Evolutionary conservation across 768 basidiomycete genomes (phyloP), one percentile per base, ranked within the genome.

Genomic region (Sarcodon sp.): DNA sequence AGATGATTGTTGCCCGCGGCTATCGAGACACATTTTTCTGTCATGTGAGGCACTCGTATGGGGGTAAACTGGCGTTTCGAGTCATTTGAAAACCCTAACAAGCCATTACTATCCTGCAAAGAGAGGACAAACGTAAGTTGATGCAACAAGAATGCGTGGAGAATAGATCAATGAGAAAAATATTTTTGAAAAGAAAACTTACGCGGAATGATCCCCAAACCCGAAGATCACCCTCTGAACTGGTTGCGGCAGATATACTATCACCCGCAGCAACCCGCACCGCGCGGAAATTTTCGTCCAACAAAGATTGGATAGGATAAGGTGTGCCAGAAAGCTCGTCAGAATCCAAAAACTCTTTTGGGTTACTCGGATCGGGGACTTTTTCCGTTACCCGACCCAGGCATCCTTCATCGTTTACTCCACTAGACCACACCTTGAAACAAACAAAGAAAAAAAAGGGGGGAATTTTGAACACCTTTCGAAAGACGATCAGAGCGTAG

Each of bases 151-250:
- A 38, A 33, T 6, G 43, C n/a, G n/a, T n/a, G n/a, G n/a, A n/a
- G n/a, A n/a, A n/a, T n/a, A n/a, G 32, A 35, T 16, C 53, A 41
- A 34, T 7, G 44, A 39, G 45, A 35, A 35, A 33, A 16, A 45
- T n/a, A 51, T 7, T 35, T 12, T 18, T n/a, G 3, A 41, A n/a
- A 7, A 7, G 39, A 27, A 27, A 27, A 27, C 21, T 27, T 27
- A 96, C 93, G 16, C 89, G 75, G 72, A 96, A 97, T 38, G 83
- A 83, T 32, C 77, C 81, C 93, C 93, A 97, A 18, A 83, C 87
- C 49, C 85, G 73, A 44, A 97, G 66, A 50, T 87, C 82, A 44
- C 93, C 93, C 45, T 82, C 68, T 39, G 73, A 70, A 49, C 82
- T 84, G 52, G 96, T 70, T 16, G 89, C 91, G 32, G 90, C 86